Evolutionary conservation across 2,329 filamentous ascomycete species (phyloP), one percentile per base, ranked within the genome.

Genomic region (Sarocladiaceae sp.): DNA sequence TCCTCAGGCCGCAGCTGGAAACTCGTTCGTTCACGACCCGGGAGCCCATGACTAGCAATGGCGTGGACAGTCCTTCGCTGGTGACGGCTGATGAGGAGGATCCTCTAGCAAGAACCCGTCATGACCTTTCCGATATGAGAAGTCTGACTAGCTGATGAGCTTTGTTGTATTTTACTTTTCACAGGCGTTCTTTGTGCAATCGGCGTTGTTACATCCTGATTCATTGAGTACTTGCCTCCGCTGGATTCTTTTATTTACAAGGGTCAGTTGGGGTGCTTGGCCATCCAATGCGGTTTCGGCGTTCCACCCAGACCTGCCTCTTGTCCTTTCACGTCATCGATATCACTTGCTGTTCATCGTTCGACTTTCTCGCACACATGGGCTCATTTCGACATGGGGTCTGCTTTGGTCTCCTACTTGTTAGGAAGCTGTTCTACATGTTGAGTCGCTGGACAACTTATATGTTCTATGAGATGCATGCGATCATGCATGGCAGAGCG

Each of bases 11-110:
- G 59, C 53, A 68, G 20, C 51, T 69, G 16, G 68, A 85, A 53
- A 67, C 73, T 41, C 74, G 86, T 48, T 76, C 86, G 13, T 78
- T 82, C 54, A 89, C 85, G n/a, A 82, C 80, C 46, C 74, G 76
- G 34, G 83, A 82, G 40, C 72, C 76, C 10, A 65, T 81, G 46
- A 69, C 64, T 39, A 72, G 73, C 15, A 55, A 56, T 39, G 78
- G 72, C 50, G 62, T 75, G 45, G 80, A 81, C 44, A 87, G 80
- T 60, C 82, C 84, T 20, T 70, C 74, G 23, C 65, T 83, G 43
- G 65, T 82, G 43, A 31, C 53, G 54, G 58, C 15, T 50, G 41
- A 39, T 23, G 29, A 59, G 35, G 58, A 58, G 19, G 63, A 78
- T 75, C 64, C 70, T 35, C 58, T 78, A 51, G 61, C 65, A 58